Percentiles rank a stretch among this genome's conserved stretches.
These are phyloP conservation scores for Russula compacta DNA, from an alignment of 768 basidiomycete genomes.

Conservation along the genomic window DNA sequence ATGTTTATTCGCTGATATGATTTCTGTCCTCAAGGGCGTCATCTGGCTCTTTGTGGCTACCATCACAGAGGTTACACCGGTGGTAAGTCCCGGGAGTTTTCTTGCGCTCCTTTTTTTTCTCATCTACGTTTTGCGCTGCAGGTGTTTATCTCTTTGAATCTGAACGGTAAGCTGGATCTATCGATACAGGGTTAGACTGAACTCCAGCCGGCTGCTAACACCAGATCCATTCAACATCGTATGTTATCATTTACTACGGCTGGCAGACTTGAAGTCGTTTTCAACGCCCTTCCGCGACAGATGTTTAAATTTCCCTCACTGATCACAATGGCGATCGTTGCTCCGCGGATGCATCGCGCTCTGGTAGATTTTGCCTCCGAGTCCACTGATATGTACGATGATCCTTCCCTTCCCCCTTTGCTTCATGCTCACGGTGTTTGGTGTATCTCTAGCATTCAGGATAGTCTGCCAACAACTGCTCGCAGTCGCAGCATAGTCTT, in stretches of 20 bases:
- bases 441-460: neutral
- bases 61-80: neutral
- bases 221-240: neutral
- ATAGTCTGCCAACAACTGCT: neutral
- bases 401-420: neutral
- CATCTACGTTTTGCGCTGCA: neutral
- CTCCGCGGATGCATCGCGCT: neutral
- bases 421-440: neutral
- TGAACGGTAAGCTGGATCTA: neutral
- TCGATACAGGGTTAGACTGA: neutral
- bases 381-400: neutral
- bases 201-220: neutral
- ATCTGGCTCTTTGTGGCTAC: neutral
- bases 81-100: neutral
- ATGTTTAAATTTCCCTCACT: neutral
- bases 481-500: neutral
- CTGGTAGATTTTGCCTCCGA: neutral
- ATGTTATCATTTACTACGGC: neutral
- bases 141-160: neutral
- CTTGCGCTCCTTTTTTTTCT: neutral
- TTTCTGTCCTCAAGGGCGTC: neutral
- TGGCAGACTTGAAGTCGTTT: neutral
- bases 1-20: neutral
- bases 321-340: neutral
- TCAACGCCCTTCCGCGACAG: neutral